A percentile compares a stretch with the other conserved stretches of the same genome.
These are phyloP conservation scores for Suhomyces emberorum DNA, from an alignment of 805 yeast genomes.

Conservation along the genomic window DNA sequence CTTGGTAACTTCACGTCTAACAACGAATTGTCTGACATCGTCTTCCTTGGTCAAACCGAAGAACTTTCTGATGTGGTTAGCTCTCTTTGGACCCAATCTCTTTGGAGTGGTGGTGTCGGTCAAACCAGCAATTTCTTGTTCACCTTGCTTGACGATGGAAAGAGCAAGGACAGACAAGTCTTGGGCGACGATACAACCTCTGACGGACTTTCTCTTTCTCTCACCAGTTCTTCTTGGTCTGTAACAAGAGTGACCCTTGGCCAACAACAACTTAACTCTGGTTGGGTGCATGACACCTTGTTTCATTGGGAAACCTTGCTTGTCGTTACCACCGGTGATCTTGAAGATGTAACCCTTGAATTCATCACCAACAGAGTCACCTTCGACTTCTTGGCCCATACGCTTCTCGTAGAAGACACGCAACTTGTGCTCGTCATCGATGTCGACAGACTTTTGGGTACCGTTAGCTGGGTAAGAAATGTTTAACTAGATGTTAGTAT, in stretches of 20 bases:
- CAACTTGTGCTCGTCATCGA: slow-evolving; percentile 98
- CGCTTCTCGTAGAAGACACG: slow-evolving; percentile 99
- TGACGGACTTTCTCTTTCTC: slow-evolving; percentile 99
- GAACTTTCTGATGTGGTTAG: slow-evolving; percentile 99
- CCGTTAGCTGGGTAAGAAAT: slow-evolving; percentile 99
- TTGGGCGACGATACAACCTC: slow-evolving; percentile 98
- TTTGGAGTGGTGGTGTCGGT: slow-evolving; percentile 94
- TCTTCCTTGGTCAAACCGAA: slow-evolving; percentile 95
- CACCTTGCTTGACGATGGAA: slow-evolving; percentile 96
- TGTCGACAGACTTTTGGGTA: slow-evolving; percentile 96
- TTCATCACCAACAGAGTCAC: slow-evolving; percentile 97
- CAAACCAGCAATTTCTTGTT: slow-evolving; percentile 89
- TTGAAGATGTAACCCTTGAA: slow-evolving; percentile 99
- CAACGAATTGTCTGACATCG: slow-evolving; percentile 78
- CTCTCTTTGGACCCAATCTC: slow-evolving; percentile 99
- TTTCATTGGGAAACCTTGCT: slow-evolving; percentile 99
- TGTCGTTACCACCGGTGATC: slow-evolving; percentile 99
- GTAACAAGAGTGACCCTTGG: slow-evolving; percentile 97
- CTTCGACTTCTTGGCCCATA: slow-evolving; percentile 99
- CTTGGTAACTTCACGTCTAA: slow-evolving; percentile 98
- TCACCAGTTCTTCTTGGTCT: slow-evolving; percentile 99
- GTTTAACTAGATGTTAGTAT: slow-evolving; percentile 64
- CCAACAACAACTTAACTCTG: slow-evolving; percentile 94
- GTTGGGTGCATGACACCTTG: slow-evolving; percentile 99
- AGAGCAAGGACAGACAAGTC: slow-evolving; percentile 95